These are phyloP conservation scores for Taphrina pruni DNA, from an alignment of 1,139 yeast genomes.

Conservation along the genomic window DNA sequence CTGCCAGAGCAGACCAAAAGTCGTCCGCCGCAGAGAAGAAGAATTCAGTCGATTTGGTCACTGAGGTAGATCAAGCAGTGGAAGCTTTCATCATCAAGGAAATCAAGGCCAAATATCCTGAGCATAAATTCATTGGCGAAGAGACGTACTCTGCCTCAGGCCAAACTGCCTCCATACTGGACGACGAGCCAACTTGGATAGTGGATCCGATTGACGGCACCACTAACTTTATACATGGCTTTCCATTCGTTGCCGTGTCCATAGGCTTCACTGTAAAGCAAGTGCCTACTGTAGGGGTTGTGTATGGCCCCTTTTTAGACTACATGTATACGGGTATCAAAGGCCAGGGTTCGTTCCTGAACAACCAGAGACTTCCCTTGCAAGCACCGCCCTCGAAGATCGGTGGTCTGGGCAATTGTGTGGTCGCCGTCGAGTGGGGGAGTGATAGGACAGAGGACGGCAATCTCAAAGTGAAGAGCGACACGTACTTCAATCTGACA, in stretches of 20 bases:
- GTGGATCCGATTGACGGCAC: conserved; percentile 71
- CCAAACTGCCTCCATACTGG: conserved; percentile 57
- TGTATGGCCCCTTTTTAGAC: conserved; percentile 62
- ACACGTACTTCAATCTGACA: conserved; percentile 58
- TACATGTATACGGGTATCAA: conserved; percentile 59
- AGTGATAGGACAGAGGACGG: conserved; percentile 60
- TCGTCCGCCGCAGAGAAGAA: conserved; percentile 39
- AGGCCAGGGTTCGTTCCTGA: conserved; percentile 61
- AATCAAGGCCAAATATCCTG: conserved; percentile 56
- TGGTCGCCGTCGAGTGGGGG: conserved; percentile 67
- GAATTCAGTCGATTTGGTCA: conserved; percentile 62
- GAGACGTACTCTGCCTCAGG: conserved; percentile 56
- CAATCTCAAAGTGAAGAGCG: conserved; percentile 58
- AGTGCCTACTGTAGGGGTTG: conserved; percentile 64
- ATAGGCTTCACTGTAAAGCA: conserved; percentile 61
- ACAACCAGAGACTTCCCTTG: conserved; percentile 54
- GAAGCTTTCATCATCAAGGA: conserved; percentile 57
- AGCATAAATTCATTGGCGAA: conserved; percentile 63
- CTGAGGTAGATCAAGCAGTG: conserved; percentile 63
- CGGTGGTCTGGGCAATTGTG: conserved; percentile 53
- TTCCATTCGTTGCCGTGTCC: conserved; percentile 66
- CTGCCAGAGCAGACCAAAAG: conserved; percentile 46
- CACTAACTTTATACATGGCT: conserved; percentile 65
- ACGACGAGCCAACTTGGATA: conserved; percentile 63
- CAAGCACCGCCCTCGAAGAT: conserved; percentile 50